Evolutionary conservation across 179 eudicot genomes (phyloP), one percentile per base, ranked within the genome.

Genomic region (Camellia oleifera): DNA sequence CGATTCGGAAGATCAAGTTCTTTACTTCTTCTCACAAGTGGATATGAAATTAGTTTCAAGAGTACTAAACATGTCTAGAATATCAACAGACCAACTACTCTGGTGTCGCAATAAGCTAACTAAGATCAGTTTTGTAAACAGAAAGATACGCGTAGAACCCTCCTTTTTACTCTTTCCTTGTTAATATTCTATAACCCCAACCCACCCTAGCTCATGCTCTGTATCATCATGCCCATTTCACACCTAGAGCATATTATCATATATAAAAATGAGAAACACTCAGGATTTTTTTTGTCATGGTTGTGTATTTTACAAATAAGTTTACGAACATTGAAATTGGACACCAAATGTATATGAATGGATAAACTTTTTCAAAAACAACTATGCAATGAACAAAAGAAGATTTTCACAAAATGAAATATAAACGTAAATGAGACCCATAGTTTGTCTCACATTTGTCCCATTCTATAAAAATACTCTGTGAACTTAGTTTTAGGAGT

Each of bases 151-250:
- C 7, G 90, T 91, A 48, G 95, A 93, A 13, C 88, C 92, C 6
- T 88, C 92, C 4, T 89, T 91, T 88, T 86, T 90, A 87, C 87
- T 92, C 20, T 97, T 97, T 72, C 99, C 99, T 8, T 93, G 94
- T 83, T 90, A 85, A 78, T 85, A 84, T 80, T 76, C n/a, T 50
- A 40, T 4, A 56, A 12, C 11, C 26, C 1, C 11, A 32, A 32
- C 40, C 40, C 2, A 32, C 40, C 40, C 40, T 32, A 32, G 40
- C 40, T 32, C 40, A 32, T 48, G n/a, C 3, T 0, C 10, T 62
- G 12, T 48, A 1, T 12, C 20, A 4, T 20, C 20, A 4, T 20
- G 15, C 8, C 32, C 32, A 17, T 23, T 65, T 77, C 32, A 64
- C 44, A 20, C 79, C 70, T 64, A 18, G 61, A 77, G 12, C 23